Evolutionary conservation across 2,329 filamentous ascomycete species (phyloP), one percentile per base, ranked within the genome.

Genomic region (Aureobasidium lini): DNA sequence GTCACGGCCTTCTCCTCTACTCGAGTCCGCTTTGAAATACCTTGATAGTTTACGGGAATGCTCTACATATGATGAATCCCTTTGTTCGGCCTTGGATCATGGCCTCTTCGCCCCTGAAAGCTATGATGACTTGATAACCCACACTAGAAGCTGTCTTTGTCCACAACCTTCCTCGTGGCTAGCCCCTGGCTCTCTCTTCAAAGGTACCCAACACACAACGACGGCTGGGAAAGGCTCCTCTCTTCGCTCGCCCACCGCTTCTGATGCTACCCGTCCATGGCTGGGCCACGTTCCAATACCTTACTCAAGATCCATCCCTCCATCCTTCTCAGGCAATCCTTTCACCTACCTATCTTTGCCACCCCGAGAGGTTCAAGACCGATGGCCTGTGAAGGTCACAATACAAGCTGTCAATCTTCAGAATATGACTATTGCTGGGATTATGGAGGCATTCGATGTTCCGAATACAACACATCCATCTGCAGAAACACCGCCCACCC

Each of bases 361-460:
- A 39, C 31, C 16, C 34, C 56, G 57, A 40, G 48, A 46, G 53
- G 48, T 40, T 59, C 79, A 82, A 59, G 83, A 86, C 64, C 79
- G 80, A 46, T 88, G 85, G 85, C 84, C 84, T 6, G 85, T 88
- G 34, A 84, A 84, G 62, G 84, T 88, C 57, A 84, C 79, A 2
- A 80, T 88, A 40, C 83, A 87, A 65, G 75, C 79, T 16, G 78
- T 87, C 47, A 83, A 88, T 69, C 80, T 79, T 65, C 73, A 76
- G 4, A 76, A 73, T 16, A 85, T 87, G 83, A 83, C 81, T 0
- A 70, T 88, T 16, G 81, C 83, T 23, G 85, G 84, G 4, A 87
- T 84, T 7, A 88, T 88, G 85, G 83, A 86, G 70, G 85, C 85
- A 4, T 86, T 85, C 72, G 84, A 87, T 64, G 84, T 86, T 11